These are phyloP conservation scores for Aspergillus calidoustus DNA, from an alignment of 2,329 filamentous ascomycete genomes.

Conservation along the genomic window DNA sequence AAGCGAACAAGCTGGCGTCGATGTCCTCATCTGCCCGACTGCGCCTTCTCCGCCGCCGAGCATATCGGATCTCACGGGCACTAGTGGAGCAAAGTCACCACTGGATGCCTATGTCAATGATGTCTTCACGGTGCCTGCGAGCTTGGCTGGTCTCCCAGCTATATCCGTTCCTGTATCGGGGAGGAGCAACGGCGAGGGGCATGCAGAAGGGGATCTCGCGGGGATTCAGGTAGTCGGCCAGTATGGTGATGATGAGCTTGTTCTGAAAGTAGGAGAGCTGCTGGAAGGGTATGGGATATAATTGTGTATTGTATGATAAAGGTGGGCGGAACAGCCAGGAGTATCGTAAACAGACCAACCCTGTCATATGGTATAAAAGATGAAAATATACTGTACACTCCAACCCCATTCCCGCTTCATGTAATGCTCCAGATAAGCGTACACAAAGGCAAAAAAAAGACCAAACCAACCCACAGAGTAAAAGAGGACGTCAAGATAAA, in stretches of 20 bases:
- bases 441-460: background rate
- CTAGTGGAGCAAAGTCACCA: slow-evolving; percentile 39
- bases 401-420: background rate
- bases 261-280: slow-evolving; percentile 44
- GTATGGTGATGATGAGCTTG: slow-evolving; percentile 51
- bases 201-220: slow-evolving; percentile 29
- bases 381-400: background rate
- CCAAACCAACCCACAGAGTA: background rate
- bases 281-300: slow-evolving; percentile 31
- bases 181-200: slow-evolving; percentile 17
- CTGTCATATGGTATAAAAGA: background rate
- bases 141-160: slow-evolving; percentile 86
- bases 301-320: background rate
- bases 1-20: slow-evolving; percentile 56
- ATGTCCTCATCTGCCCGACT: slow-evolving; percentile 86
- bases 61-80: slow-evolving; percentile 58
- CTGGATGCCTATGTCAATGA: slow-evolving; percentile 90
- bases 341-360: no score
- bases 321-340: no score
- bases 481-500: background rate
- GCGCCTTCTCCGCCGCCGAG: slow-evolving; percentile 75
- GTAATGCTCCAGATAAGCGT: background rate
- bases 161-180: slow-evolving; percentile 75
- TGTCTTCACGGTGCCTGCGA: slow-evolving; percentile 93
- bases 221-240: slow-evolving; percentile 55